Percentiles rank a stretch among this genome's conserved stretches.
These are phyloP conservation scores for Veloboletus limbatus DNA, from an alignment of 1,284 basidiomycete genomes.

Conservation along the genomic window DNA sequence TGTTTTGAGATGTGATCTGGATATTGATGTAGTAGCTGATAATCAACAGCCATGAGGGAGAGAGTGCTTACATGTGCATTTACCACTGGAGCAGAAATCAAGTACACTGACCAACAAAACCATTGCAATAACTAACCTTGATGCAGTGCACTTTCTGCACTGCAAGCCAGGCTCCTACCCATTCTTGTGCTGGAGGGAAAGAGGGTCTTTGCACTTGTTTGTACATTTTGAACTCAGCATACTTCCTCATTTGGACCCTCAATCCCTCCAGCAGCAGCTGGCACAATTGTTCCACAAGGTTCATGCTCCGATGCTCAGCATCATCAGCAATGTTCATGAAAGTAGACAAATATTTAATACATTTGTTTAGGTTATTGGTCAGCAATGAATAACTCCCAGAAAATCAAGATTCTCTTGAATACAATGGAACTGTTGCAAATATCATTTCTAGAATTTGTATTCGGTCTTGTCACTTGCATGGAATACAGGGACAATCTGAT, in stretches of 20 bases:
- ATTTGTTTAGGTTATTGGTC: slow-evolving; percentile 1
- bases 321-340: neutral
- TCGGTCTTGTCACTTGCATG: neutral
- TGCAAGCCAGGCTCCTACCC: too few species aligned
- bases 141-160: too few species aligned
- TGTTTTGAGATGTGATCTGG: too few species aligned
- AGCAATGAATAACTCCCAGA: slow-evolving; percentile 3
- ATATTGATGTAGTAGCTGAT: too few species aligned
- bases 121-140: too few species aligned
- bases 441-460: neutral
- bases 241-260: neutral
- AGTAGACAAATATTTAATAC: neutral
- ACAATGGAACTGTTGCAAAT: neutral
- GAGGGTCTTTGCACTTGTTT: neutral
- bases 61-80: too few species aligned
- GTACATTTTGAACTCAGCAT: neutral
- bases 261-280: neutral
- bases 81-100: too few species aligned
- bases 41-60: too few species aligned
- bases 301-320: neutral
- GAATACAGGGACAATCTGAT: neutral
- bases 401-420: neutral
- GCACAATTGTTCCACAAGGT: neutral
- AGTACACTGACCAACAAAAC: too few species aligned
- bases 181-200: neutral